Evolutionary conservation across 1,284 basidiomycete species (phyloP).

Genomic region (Gomphus sp.): DNA sequence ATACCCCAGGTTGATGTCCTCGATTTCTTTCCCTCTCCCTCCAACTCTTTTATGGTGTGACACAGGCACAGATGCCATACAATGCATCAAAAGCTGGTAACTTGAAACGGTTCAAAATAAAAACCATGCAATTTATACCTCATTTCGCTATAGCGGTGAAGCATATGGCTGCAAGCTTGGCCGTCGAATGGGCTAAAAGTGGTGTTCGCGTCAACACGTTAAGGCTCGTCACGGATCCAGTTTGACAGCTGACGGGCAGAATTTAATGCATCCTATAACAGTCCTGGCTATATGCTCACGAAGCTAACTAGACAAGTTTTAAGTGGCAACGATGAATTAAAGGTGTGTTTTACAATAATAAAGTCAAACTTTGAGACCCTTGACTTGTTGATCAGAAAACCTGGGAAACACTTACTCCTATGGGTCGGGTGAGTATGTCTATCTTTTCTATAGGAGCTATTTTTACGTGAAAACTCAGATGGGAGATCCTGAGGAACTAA

Average conservation of each 20-base stretch:
- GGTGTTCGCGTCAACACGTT: slow-evolving; percentile 77
- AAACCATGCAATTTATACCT: background rate
- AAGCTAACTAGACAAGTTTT: slow-evolving; percentile 77
- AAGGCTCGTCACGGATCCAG: slow-evolving; percentile 34
- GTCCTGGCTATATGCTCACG: slow-evolving; percentile 87
- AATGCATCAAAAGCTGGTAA: slow-evolving; percentile 87
- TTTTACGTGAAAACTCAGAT: slow-evolving; percentile 33
- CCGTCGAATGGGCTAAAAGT: slow-evolving; percentile 84
- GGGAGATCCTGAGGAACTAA: slow-evolving; percentile 68
- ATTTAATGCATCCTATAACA: slow-evolving; percentile 19
- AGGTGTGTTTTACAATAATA: slow-evolving; percentile 31
- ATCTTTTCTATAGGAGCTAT: background rate
- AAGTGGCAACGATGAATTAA: slow-evolving; percentile 60
- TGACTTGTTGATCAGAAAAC: slow-evolving; percentile 46
- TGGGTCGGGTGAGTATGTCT: slow-evolving; percentile 58
- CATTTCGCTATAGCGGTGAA: slow-evolving; percentile 51
- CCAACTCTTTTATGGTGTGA: background rate
- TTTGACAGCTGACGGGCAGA: background rate
- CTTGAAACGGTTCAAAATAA: slow-evolving; percentile 15
- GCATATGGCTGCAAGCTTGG: slow-evolving; percentile 81
- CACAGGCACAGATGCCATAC: slow-evolving; percentile 86
- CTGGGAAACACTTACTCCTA: slow-evolving; percentile 87
- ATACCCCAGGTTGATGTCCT: slow-evolving; percentile 53
- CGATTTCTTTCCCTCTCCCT: background rate
- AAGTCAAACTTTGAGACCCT: background rate